Conservation (phyloP, 139 green algal genomes). For the Chlorella ohadii region DNA sequence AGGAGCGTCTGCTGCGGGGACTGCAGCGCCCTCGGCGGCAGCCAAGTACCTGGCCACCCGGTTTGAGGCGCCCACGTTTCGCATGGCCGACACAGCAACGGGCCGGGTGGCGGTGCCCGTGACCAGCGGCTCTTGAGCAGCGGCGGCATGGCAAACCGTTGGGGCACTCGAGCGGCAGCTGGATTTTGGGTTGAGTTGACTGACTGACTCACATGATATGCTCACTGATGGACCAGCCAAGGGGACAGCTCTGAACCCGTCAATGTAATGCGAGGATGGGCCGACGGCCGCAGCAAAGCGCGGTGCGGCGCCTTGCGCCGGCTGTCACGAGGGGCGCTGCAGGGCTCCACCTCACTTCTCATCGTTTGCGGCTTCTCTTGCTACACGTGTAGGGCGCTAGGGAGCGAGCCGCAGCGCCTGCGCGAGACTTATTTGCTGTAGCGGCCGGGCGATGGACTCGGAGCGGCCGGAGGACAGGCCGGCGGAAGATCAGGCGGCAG, state of each 20-base stretch:
- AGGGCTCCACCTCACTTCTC: too few relatives aligned
- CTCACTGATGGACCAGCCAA: neutral
- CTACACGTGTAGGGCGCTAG: too few relatives aligned
- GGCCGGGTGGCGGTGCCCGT: constrained; percentile 16
- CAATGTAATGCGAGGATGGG: too few relatives aligned
- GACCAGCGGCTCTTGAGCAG: neutral
- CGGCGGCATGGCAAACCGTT: neutral
- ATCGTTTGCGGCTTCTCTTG: too few relatives aligned
- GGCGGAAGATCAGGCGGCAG: neutral
- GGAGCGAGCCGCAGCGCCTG: too few relatives aligned
- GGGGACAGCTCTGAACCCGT: too few relatives aligned
- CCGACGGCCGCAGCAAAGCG: too few relatives aligned
- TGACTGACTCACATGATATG: neutral
- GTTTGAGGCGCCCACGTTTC: constrained; percentile 20
- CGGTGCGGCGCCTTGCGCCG: too few relatives aligned
- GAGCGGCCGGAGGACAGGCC: neutral
- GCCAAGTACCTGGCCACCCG: neutral
- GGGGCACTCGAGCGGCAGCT: neutral
- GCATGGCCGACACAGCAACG: neutral
- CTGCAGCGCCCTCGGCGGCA: neutral
- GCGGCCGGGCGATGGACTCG: constrained; percentile 2
- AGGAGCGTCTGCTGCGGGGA: neutral
- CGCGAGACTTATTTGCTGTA: too few relatives aligned
- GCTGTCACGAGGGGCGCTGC: too few relatives aligned
- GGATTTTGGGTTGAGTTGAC: neutral